Conservation (phyloP, 306 rosid genomes). For the Hippophae rhamnoides region DNA sequence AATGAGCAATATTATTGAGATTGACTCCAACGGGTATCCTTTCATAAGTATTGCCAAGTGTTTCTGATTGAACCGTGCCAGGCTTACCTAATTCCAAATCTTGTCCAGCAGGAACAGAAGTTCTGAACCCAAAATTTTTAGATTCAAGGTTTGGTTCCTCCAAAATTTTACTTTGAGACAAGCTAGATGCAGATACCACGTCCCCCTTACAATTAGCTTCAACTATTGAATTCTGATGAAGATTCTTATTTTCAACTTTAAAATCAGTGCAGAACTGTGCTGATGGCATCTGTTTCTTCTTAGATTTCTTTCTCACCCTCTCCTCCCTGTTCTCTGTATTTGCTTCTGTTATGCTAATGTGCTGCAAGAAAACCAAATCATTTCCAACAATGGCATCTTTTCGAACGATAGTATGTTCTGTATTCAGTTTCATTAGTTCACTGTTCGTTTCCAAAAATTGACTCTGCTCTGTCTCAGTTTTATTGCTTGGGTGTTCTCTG, state of each 20-base stretch:
- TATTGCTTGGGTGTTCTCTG: conserved; percentile 26
- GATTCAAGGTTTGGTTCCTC: too few relatives aligned
- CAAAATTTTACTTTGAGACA: too few relatives aligned
- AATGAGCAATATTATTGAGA: too few relatives aligned
- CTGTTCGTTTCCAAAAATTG: conserved; percentile 29
- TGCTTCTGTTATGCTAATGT: conserved; percentile 23
- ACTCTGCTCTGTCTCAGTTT: conserved; percentile 22
- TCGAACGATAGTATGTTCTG: conserved; percentile 17
- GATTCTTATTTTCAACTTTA: conserved; percentile 25
- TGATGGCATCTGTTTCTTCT: conserved; percentile 31
- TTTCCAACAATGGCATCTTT: conserved; percentile 10
- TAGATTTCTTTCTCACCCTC: conserved; percentile 35
- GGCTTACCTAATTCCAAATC: too few relatives aligned
- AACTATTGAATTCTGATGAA: conserved; percentile 13
- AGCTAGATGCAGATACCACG: too few relatives aligned
- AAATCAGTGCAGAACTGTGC: conserved; percentile 22
- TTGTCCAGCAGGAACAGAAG: too few relatives aligned
- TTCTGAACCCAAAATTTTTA: too few relatives aligned
- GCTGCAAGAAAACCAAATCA: conserved; percentile 24
- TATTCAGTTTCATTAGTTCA: conserved; percentile 19
- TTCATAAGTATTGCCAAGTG: too few relatives aligned
- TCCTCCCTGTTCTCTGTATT: conserved; percentile 22
- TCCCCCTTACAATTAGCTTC: conserved; percentile 15
- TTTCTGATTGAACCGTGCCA: too few relatives aligned
- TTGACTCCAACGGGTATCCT: too few relatives aligned